These are phyloP conservation scores for Stereum hirsutum DNA, from an alignment of 1,284 basidiomycete genomes.

Conservation along the genomic window DNA sequence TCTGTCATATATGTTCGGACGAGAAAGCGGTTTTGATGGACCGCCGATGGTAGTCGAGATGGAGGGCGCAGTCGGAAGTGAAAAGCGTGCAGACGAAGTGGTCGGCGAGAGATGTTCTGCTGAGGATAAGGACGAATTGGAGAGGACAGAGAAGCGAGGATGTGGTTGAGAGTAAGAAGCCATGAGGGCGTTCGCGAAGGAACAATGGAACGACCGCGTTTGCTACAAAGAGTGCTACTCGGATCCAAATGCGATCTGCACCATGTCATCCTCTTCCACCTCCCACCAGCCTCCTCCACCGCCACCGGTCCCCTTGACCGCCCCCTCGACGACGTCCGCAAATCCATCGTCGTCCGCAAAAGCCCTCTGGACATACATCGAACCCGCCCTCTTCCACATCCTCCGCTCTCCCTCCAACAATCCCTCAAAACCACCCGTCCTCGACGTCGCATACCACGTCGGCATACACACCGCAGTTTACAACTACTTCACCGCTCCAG, in stretches of 20 bases:
- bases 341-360: slow-evolving; percentile 64
- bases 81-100: slow-evolving; percentile 55
- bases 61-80: slow-evolving; percentile 49
- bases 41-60: slow-evolving; percentile 30
- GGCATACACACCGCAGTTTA: slow-evolving; percentile 72
- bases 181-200: background rate
- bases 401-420: slow-evolving; percentile 56
- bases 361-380: slow-evolving; percentile 63
- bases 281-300: background rate
- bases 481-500: slow-evolving; percentile 61
- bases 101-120: slow-evolving; percentile 56
- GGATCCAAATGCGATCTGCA: background rate
- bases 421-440: slow-evolving; percentile 48
- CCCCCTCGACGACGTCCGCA: slow-evolving; percentile 52
- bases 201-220: background rate
- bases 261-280: background rate
- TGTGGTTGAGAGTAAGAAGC: slow-evolving; percentile 46
- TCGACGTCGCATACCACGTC: slow-evolving; percentile 64
- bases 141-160: slow-evolving; percentile 62
- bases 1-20: slow-evolving; percentile 78
- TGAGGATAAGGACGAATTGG: slow-evolving; percentile 54
- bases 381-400: slow-evolving; percentile 68
- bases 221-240: background rate
- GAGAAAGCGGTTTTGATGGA: slow-evolving; percentile 29
- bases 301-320: slow-evolving; percentile 31